Base-by-base conservation (phyloP, 352 stramenopile species). In the Globisporangium heterothallicum region DNA sequence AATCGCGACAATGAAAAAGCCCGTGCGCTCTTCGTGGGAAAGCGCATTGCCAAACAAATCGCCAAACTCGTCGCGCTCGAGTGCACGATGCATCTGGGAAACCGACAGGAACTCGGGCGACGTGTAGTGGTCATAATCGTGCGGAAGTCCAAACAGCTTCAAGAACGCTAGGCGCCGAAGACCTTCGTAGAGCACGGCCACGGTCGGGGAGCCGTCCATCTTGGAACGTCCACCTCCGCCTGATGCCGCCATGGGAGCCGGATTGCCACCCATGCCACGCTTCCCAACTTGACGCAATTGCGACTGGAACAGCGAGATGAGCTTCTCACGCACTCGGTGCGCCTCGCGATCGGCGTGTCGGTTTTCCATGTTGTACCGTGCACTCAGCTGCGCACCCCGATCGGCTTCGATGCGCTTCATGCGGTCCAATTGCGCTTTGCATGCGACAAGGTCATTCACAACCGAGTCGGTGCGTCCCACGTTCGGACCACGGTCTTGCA, bases 31-130 rank as follows among this genome's bases (percentile, higher is more conserved):
- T 72, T 92, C 79, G 19, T 86, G 77, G 21, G 50, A 73, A 8
- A 92, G 53, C 14, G 68, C 62, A 40, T 66, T 81, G 24, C 79
- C 82, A 61, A 92, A 92, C 19, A 92, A 21, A n/a, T 84, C 68
- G 5, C 51, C 12, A 13, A 88, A 62, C n/a, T 84, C 66, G 4
- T 78, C 65, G 46, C 75, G 63, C n/a, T 68, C 62, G 2, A 88
- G 30, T 16, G 56, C 68, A 36, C 78, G 70, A 1, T 61, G 60
- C 27, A 88, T 52, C 7, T 59, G 55, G 1, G 68, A 60, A 9
- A 71, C 56, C 24, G 74, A 74, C 30, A 72, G 60, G 63, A 70
- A 86, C 14, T 78, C 67, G 6, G 70, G 56, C 14, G 78, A 84
- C 13, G 57, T 44, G 54, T 80, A 92, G 51, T 71, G 79, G 14